phyloP scores from a whole-genome alignment of 2,329 filamentous ascomycete species.

The Penicillium sp. region DNA sequence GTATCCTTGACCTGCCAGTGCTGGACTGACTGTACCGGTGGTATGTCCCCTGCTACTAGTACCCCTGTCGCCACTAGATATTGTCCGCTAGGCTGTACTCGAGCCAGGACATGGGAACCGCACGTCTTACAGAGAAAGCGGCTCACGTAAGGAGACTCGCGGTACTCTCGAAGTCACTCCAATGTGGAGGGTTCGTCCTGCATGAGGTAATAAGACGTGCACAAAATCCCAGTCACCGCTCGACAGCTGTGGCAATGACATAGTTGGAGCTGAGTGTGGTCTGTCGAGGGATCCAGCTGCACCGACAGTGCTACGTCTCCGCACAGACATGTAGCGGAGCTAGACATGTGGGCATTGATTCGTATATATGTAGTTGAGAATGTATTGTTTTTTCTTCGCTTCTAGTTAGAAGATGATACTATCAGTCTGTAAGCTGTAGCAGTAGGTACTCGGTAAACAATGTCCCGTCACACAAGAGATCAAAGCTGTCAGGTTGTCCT shows the following conservation, averaged over 20 bases:
- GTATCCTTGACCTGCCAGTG: slow-evolving; percentile 30
- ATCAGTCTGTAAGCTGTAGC: too few relatives aligned
- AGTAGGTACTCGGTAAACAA: neutral
- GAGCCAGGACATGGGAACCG: slow-evolving; percentile 43
- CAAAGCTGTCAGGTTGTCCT: slow-evolving; percentile 1
- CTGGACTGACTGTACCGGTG: slow-evolving; percentile 18
- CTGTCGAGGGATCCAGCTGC: slow-evolving; percentile 18
- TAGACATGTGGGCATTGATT: slow-evolving; percentile 6
- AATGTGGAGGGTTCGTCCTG: slow-evolving; percentile 33
- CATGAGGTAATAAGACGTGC: slow-evolving; percentile 43
- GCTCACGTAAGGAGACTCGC: slow-evolving; percentile 40
- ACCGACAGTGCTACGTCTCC: slow-evolving; percentile 23
- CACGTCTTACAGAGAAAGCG: slow-evolving; percentile 51
- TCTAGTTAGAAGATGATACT: neutral
- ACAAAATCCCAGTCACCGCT: slow-evolving; percentile 46
- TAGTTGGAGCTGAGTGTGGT: slow-evolving; percentile 32
- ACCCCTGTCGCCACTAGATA: slow-evolving; percentile 36
- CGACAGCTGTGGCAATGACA: slow-evolving; percentile 54
- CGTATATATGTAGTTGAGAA: neutral
- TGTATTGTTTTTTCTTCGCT: slow-evolving; percentile 3
- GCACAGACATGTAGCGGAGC: slow-evolving; percentile 31
- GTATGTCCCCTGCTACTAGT: slow-evolving; percentile 17
- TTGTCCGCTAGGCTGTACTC: slow-evolving; percentile 21
- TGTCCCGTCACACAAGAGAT: neutral
- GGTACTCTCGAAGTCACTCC: slow-evolving; percentile 41